Percentiles rank a stretch among this genome's conserved stretches.
Conservation (phyloP, 1,284 basidiomycete genomes). For the Leccinum brunneo-olivaceum region DNA sequence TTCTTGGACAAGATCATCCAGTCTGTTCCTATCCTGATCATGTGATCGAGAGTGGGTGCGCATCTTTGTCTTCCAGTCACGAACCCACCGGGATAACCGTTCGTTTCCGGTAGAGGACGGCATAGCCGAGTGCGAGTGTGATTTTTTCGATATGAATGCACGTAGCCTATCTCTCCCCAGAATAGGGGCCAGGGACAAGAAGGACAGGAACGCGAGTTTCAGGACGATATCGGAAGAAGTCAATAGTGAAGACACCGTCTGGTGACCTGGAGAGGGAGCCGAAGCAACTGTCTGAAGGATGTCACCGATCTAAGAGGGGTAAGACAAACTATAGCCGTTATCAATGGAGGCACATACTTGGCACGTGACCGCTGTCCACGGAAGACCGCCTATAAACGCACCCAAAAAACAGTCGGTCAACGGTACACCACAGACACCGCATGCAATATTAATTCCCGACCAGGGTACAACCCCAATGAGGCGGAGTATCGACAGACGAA, state of each 20-base stretch:
- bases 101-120: conserved; percentile 29
- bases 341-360: conserved; percentile 43
- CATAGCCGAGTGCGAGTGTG: conserved; percentile 21
- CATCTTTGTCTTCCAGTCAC: conserved; percentile 51
- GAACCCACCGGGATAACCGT: conserved; percentile 47
- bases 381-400: conserved; percentile 74
- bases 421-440: conserved; percentile 80
- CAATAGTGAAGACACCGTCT: conserved; percentile 66
- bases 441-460: conserved; percentile 92
- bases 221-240: conserved; percentile 64
- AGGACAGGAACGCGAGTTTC: conserved; percentile 67
- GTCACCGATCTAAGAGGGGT: conserved; percentile 59
- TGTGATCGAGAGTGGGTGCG: conserved; percentile 40
- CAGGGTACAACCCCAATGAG: conserved; percentile 88
- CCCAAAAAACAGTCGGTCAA: conserved; percentile 71
- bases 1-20: conserved; percentile 41
- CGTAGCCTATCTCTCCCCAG: conserved; percentile 60
- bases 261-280: conserved; percentile 56
- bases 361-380: conserved; percentile 82
- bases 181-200: conserved; percentile 74
- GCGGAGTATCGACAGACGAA: conserved; percentile 76
- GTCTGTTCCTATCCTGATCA: conserved; percentile 33
- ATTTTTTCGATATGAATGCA: conserved; percentile 42
- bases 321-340: conserved; percentile 6
- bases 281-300: conserved; percentile 73